These are phyloP conservation scores for Backusella westeae DNA, from an alignment of 192 early-diverging fungal species.

Conservation along the genomic window DNA sequence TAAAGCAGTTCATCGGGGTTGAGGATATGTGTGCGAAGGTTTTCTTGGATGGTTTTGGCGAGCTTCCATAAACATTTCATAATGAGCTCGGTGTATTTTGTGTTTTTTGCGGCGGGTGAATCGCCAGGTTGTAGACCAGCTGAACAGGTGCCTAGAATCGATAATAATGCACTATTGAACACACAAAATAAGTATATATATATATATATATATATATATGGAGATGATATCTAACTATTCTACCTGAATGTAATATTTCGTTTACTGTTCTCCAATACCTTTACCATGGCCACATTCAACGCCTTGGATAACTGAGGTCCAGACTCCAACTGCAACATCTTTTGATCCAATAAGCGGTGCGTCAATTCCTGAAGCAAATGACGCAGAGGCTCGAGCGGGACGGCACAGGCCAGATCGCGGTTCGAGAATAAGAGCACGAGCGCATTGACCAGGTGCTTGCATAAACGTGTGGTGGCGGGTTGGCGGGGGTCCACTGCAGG, in stretches of 20 bases:
- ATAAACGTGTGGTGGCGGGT: constrained; percentile 59
- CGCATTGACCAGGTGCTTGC: constrained; percentile 77
- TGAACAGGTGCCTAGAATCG: constrained; percentile 62
- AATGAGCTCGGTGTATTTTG: constrained; percentile 82
- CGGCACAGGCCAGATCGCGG: constrained; percentile 59
- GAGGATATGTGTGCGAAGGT: constrained; percentile 60
- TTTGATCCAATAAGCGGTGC: constrained; percentile 75
- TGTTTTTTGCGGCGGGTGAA: constrained; percentile 45
- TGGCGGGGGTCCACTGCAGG: constrained; percentile 50
- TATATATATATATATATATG: too few relatives aligned
- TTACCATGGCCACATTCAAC: constrained; percentile 86
- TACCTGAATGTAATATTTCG: constrained; percentile 74
- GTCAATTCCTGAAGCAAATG: constrained; percentile 77
- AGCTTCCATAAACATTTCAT: constrained; percentile 99
- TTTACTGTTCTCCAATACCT: constrained; percentile 86
- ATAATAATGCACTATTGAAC: constrained; percentile 61
- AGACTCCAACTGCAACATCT: constrained; percentile 57
- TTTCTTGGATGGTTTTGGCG: constrained; percentile 78
- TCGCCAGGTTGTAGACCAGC: constrained; percentile 49
- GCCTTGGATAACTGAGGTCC: constrained; percentile 63
- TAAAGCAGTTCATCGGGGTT: constrained; percentile 66
- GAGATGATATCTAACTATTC: background rate
- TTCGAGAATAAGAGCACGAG: constrained; percentile 78
- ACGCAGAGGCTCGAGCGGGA: constrained; percentile 63
- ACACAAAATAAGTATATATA: too few relatives aligned